phyloP scores from a whole-genome alignment of 371 early-diverging fungal genomes.

The Paraphysoderma sedebokerense region DNA sequence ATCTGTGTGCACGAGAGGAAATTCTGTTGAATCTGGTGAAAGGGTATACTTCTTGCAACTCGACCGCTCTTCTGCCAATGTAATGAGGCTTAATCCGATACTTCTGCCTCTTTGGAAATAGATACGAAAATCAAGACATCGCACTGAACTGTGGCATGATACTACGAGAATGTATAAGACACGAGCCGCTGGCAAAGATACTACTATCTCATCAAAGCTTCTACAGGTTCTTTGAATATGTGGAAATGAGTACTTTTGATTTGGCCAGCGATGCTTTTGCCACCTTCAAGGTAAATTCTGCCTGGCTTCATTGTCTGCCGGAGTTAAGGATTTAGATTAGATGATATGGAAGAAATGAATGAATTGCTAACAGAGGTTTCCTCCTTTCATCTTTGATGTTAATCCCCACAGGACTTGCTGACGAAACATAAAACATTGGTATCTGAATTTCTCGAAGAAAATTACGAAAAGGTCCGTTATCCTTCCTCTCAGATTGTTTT shows the following conservation, averaged over 20 bases:
- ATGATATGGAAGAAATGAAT: too few relatives aligned
- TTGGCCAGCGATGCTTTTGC: constrained; percentile 95
- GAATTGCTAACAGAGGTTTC: too few relatives aligned
- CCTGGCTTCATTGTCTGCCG: too few relatives aligned
- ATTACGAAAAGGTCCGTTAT: constrained; percentile 63
- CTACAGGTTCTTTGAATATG: constrained; percentile 83
- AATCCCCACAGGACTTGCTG: constrained; percentile 51
- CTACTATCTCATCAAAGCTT: constrained; percentile 68
- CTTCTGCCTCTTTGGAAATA: constrained; percentile 9
- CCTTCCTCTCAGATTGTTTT: neutral
- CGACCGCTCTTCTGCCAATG: neutral
- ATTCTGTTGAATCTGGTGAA: constrained; percentile 59
- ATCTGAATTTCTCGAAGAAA: constrained; percentile 64
- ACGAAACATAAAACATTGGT: constrained; percentile 84
- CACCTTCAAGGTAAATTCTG: constrained; percentile 54
- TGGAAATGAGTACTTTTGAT: constrained; percentile 92
- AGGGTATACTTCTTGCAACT: constrained; percentile 37
- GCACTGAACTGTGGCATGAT: constrained; percentile 94
- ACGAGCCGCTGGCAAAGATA: constrained; percentile 74
- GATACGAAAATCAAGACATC: constrained; percentile 85
- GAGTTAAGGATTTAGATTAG: too few relatives aligned
- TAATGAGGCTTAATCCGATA: constrained; percentile 1
- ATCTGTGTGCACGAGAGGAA: constrained; percentile 62
- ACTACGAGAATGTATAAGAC: constrained; percentile 85
- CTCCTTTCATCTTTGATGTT: neutral